These are phyloP conservation scores for Fusarium proliferatum DNA, from an alignment of 2,329 filamentous ascomycete species.

Conservation along the genomic window DNA sequence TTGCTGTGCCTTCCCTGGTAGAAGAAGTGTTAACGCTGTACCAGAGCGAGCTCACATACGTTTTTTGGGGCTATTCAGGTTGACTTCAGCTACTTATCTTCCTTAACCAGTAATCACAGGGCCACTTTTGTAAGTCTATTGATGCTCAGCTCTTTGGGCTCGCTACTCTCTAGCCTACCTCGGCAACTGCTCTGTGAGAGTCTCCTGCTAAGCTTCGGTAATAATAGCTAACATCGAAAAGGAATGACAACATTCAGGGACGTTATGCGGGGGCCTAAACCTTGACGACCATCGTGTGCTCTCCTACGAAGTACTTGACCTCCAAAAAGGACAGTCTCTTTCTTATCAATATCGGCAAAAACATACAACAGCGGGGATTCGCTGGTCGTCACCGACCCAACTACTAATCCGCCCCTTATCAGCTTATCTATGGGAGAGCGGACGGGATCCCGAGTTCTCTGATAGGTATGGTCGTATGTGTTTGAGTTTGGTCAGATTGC, in stretches of 20 bases:
- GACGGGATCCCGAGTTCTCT: too few species aligned
- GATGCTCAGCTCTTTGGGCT: background rate
- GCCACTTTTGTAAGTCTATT: background rate
- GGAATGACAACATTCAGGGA: too few species aligned
- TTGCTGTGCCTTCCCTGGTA: background rate
- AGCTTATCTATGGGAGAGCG: too few species aligned
- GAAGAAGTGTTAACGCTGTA: background rate
- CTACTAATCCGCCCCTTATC: too few species aligned
- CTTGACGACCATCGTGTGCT: too few species aligned
- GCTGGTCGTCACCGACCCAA: background rate
- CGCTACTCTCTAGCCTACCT: background rate
- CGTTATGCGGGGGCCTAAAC: too few species aligned
- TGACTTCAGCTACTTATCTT: too few species aligned
- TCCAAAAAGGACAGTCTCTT: background rate
- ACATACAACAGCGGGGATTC: conserved; percentile 3
- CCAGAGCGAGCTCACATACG: background rate
- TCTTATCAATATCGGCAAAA: background rate
- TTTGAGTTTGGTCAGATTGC: rapidly evolving
- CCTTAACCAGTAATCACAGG: too few species aligned
- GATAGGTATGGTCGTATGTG: background rate
- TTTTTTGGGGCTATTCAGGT: background rate
- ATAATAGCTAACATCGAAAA: too few species aligned
- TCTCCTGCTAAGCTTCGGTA: background rate
- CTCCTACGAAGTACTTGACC: too few species aligned
- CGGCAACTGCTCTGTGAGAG: too few species aligned